These are phyloP conservation scores for sweet orange (Citrus sinensis) DNA, from an alignment of 345 rosid species.

Conservation along the genomic window DVS_A1.0 CM039164.1:22132001-22132500, in stretches of 20 bases:
- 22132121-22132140: slow-evolving; percentile 90
- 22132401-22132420: not conserved
- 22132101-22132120: slow-evolving; percentile 78
- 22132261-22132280: slow-evolving; percentile 78
- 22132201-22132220: slow-evolving; percentile 66
- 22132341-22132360: slow-evolving; percentile 42
- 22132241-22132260: slow-evolving; percentile 49
- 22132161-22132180: slow-evolving; percentile 80
- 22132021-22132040: slow-evolving; percentile 96
- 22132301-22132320: slow-evolving; percentile 94
- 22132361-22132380: slow-evolving; percentile 44
- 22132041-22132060: slow-evolving; percentile 82
- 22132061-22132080: slow-evolving; percentile 80
- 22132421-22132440: slow-evolving; percentile 6
- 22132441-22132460: not conserved
- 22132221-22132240: slow-evolving; percentile 81
- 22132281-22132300: slow-evolving; percentile 94
- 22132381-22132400: slow-evolving; percentile 12
- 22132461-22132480: not conserved
- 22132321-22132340: slow-evolving; percentile 77
- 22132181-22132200: slow-evolving; percentile 47
- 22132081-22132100: slow-evolving; percentile 87
- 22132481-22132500: not conserved
- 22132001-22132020: slow-evolving; percentile 28
- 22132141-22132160: slow-evolving; percentile 88